Evolutionary conservation across 768 basidiomycete species (phyloP), one percentile per base, ranked within the genome.

Genomic region (Glaciozyma martinii): DNA sequence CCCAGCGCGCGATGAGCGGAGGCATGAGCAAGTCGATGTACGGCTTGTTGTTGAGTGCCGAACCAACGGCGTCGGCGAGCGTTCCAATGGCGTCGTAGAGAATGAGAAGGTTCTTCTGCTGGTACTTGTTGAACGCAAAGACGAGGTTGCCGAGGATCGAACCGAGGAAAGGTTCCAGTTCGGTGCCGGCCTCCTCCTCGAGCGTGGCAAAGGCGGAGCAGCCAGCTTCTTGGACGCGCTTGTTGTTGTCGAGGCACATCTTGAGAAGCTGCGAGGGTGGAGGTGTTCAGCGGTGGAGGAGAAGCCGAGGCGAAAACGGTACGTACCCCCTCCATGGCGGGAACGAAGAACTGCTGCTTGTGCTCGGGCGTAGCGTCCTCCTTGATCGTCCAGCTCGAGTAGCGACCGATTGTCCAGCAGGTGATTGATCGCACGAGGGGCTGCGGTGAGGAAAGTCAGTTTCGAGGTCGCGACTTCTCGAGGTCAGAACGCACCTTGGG

Each of bases 1-100:
- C 78, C 95, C 95, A 99, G 71, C 88, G 85, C 63, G 82, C 82
- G 58, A 89, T 88, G 63, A 99, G 79, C 44, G 94, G 90, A 4
- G 94, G 94, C 92, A 99, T 94, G 70, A 99, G 78, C 67, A 97
- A 92, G 49, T 95, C 90, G 59, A 98, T 88, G 75, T 88, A 92
- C 13, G 83, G 78, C 12, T 89, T 82, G 75, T 92, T 89, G 74
- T 88, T 85, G 67, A 99, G 78, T 8, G 90, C 88, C 46, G 85
- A 76, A 5, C 93, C 93, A 52, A 99, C 95, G 6, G 93, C 91
- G 74, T 99, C 95, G 10, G 95, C 95, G 44, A 99, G 81, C 1
- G 95, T 99, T 10, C 95, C 95, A 54, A 99, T 88, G n/a, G 95
- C 95, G 73, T 99, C 95, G 74, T 98, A 98, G 40, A 99, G 79